Percentiles rank a stretch among this genome's conserved stretches.
Conservation (phyloP, 495 filamentous ascomycete species). For the Penicillium chermesinum region DNA sequence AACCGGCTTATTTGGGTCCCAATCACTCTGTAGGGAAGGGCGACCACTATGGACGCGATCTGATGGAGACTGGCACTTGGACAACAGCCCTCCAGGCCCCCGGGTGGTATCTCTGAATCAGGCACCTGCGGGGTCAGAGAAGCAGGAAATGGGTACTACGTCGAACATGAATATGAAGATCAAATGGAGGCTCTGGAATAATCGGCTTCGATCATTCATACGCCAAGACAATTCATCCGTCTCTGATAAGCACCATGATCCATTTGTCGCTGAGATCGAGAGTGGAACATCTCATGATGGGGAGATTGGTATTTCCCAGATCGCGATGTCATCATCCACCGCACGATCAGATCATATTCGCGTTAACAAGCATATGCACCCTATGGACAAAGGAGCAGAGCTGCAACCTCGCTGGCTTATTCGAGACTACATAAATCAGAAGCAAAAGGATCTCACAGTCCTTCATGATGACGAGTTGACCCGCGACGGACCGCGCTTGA, state of each 20-base stretch:
- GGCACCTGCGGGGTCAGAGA: no score
- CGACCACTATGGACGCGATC: conserved; percentile 5
- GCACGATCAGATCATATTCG: no score
- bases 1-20: not conserved
- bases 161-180: not conserved
- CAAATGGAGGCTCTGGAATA: not conserved
- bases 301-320: no score
- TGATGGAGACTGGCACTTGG: conserved; percentile 5
- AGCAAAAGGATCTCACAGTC: not conserved
- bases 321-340: no score
- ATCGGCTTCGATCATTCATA: not conserved
- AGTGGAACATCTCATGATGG: no score
- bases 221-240: not conserved
- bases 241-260: not conserved
- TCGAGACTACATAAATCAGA: conserved; percentile 3
- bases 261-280: not conserved
- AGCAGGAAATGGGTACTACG: not conserved
- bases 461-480: not conserved
- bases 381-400: not conserved
- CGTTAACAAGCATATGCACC: no score
- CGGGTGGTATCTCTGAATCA: no score
- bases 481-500: not conserved
- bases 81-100: not conserved
- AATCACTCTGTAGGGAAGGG: not conserved
- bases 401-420: conserved; percentile 4